Evolutionary conservation across 2,329 filamentous ascomycete genomes (phyloP).

Genomic region (Penicillium polonicum): DNA sequence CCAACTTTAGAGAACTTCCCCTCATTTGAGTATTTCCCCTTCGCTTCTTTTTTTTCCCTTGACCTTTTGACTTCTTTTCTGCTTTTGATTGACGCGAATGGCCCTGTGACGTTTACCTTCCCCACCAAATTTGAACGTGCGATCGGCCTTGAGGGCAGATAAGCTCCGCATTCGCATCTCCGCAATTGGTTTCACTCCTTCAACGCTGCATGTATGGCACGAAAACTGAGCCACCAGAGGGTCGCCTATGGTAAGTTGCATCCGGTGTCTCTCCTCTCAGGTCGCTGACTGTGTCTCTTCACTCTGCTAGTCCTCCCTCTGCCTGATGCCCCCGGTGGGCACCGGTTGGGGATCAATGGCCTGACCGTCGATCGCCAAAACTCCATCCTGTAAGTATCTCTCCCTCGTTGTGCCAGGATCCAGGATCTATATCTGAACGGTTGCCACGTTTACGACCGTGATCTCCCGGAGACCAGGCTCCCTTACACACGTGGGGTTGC

Average conservation of each 20-base stretch:
- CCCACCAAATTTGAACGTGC: conserved; percentile 21
- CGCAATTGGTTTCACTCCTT: conserved; percentile 26
- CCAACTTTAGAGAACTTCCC: conserved; percentile 22
- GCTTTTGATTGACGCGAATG: neutral
- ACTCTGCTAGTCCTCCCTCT: conserved; percentile 63
- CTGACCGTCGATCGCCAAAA: conserved; percentile 80
- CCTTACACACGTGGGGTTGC: conserved; percentile 13
- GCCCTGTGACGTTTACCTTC: conserved; percentile 21
- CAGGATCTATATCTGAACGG: neutral
- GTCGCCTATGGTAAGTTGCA: conserved; percentile 64
- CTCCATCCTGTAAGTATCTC: conserved; percentile 72
- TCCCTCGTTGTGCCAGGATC: neutral
- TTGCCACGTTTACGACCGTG: neutral
- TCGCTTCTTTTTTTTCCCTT: neutral
- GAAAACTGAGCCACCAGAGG: conserved; percentile 64
- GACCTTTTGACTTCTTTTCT: neutral
- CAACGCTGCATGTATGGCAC: conserved; percentile 55
- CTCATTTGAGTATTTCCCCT: conserved; percentile 23
- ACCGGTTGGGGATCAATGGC: conserved; percentile 92
- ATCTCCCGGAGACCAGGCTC: neutral
- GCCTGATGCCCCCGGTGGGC: conserved; percentile 73
- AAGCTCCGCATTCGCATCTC: conserved; percentile 32
- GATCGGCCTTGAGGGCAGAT: conserved; percentile 30
- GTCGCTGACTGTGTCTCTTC: conserved; percentile 10
- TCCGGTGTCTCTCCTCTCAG: neutral